Evolutionary conservation across 2,329 filamentous ascomycete species (phyloP), one percentile per base, ranked within the genome.

Genomic region (Didymella sp.): DNA sequence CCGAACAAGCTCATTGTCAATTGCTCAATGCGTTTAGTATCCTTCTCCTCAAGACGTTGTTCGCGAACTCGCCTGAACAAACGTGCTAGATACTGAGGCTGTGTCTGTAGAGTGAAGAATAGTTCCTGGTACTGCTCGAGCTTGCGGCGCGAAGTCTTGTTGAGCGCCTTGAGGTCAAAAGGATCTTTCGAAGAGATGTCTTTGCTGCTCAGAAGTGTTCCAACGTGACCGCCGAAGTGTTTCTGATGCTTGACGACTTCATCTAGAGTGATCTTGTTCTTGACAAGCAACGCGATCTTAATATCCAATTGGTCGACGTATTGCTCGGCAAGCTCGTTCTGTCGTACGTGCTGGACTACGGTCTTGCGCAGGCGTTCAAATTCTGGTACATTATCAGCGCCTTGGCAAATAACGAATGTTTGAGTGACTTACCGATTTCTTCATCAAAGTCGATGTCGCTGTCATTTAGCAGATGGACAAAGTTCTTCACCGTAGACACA

Each of bases 381-480:
- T 73, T 99, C 95, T 78, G 46, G 4, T 33, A 5, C 7, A 6
- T 2, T 15, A 57, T 75, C 60, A 77, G 67, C 38, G 42, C 9
- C 8, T 8, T 2, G 25, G 6, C 19, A 5, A 12, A 6, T 4
- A 28, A 17, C 13, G 27, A 27, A 19, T 27, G 5, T 15, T 6
- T n/a, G 0, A 9, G 60, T 7, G 2, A 41, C 74, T 63, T 73
- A 78, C 77, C 77, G 48, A 99, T 89, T 75, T 99, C 95, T 74
- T 98, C 94, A 73, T 99, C 96, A 77, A 99, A 99, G 74, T 99
- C 95, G 69, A 99, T 96, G 72, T 97, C 94, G 70, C 92, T 98
- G 77, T 99, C 95, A 70, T 98, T 99, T 55, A 99, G 87, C 33
- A 99, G 83, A 75, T 99, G 95, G 2, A 99, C 92, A 74, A 99